Evolutionary conservation across 495 filamentous ascomycete genomes (phyloP).

Genomic region (Astrothelium subdiscretum): DNA sequence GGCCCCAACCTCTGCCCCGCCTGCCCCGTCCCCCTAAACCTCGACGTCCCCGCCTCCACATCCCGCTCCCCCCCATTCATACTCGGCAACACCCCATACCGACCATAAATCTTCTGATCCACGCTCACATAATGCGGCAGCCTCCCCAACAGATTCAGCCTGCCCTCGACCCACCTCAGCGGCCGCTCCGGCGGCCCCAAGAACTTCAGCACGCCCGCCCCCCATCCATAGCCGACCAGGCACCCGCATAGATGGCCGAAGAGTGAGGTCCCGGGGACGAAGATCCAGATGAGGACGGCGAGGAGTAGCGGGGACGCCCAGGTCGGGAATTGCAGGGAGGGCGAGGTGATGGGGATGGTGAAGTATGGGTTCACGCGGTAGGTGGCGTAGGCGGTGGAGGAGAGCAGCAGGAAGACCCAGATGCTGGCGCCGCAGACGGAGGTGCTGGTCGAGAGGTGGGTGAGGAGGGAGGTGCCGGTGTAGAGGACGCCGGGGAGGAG

Average conservation of each 20-base stretch:
- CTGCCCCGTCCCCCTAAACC: constrained; percentile 8
- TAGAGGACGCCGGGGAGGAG: constrained; percentile 27
- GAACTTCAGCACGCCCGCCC: constrained; percentile 71
- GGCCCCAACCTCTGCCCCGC: constrained; percentile 15
- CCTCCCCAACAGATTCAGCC: constrained; percentile 67
- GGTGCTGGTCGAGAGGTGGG: constrained; percentile 35
- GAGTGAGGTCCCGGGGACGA: constrained; percentile 71
- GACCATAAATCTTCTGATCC: constrained; percentile 93
- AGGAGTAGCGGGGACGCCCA: constrained; percentile 78
- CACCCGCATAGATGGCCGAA: constrained; percentile 79
- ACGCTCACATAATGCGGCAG: constrained; percentile 83
- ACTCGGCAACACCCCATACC: constrained; percentile 76
- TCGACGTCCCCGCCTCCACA: constrained; percentile 9
- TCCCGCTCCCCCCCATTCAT: constrained; percentile 19
- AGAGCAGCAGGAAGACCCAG: constrained; percentile 82
- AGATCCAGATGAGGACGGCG: constrained; percentile 54
- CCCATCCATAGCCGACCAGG: constrained; percentile 72
- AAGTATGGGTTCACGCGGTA: constrained; percentile 65
- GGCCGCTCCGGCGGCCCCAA: constrained; percentile 73
- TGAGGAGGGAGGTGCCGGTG: constrained; percentile 21
- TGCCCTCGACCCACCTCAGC: constrained; percentile 72
- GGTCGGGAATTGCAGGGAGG: constrained; percentile 51
- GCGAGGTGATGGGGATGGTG: constrained; percentile 37
- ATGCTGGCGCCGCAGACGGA: constrained; percentile 75
- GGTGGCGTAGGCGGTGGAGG: constrained; percentile 71